phyloP scores from a whole-genome alignment of 768 basidiomycete genomes.

The Lentinula detonsa region DNA sequence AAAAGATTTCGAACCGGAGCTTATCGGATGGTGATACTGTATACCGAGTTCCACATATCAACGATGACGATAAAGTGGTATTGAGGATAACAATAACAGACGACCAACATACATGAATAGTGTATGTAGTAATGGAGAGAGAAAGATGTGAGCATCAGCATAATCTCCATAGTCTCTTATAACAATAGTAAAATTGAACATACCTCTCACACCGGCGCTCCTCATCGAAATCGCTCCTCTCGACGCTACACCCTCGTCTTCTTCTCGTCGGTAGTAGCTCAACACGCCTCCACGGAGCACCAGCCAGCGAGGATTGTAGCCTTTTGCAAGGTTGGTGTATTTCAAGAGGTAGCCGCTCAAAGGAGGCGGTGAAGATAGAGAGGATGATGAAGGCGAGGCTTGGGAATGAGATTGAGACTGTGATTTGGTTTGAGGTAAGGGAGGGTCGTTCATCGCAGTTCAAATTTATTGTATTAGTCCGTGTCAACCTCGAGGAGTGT shows the following conservation, averaged over 20 bases:
- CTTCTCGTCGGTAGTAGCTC: conserved; percentile 87
- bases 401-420: background rate
- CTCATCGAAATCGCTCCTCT: conserved; percentile 88
- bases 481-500: too few species aligned
- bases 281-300: conserved; percentile 80
- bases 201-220: conserved; percentile 47
- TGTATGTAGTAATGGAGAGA: too few species aligned
- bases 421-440: background rate
- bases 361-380: conserved; percentile 41
- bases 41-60: too few species aligned
- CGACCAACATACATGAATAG: too few species aligned
- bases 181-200: too few species aligned
- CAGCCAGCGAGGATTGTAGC: conserved; percentile 90
- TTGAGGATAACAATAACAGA: background rate
- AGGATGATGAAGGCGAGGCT: too few species aligned
- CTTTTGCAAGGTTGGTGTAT: conserved; percentile 88
- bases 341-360: conserved; percentile 83
- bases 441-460: too few species aligned
- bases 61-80: background rate
- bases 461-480: too few species aligned
- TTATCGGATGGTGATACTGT: conserved; percentile 50
- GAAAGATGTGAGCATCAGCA: too few species aligned
- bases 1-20: conserved; percentile 79
- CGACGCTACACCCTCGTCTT: conserved; percentile 81
- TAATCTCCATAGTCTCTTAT: too few species aligned